A percentile compares a stretch with the other conserved stretches of the same genome.
Evolutionary conservation across 805 yeast genomes (phyloP).

Genomic region (Candida railenensis): DNA sequence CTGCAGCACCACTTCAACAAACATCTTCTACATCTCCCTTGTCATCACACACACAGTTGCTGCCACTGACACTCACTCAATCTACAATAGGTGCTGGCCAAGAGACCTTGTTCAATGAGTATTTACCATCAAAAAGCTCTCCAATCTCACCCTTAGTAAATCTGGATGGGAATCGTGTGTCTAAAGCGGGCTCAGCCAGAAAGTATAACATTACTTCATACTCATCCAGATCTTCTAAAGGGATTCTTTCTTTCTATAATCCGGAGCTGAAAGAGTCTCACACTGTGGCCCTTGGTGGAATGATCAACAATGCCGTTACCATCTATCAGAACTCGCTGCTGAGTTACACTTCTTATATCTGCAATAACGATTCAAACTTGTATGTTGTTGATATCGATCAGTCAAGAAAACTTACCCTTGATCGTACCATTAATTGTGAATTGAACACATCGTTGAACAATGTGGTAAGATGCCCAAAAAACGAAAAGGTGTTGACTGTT

Average conservation of each 20-base stretch:
- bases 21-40: neutral
- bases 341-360: slow-evolving; percentile 57
- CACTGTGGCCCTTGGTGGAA: slow-evolving; percentile 67
- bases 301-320: slow-evolving; percentile 79
- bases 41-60: neutral
- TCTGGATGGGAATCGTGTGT: neutral
- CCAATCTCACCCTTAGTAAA: neutral
- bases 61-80: slow-evolving; percentile 6
- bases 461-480: slow-evolving; percentile 58
- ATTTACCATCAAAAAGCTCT: neutral
- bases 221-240: slow-evolving; percentile 47
- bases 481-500: slow-evolving; percentile 37
- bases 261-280: slow-evolving; percentile 46
- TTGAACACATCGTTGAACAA: slow-evolving; percentile 72
- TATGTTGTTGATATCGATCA: slow-evolving; percentile 61
- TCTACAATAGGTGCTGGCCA: too few relatives aligned
- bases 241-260: slow-evolving; percentile 60
- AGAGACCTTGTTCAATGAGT: neutral
- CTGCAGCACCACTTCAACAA: too few relatives aligned
- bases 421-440: slow-evolving; percentile 44
- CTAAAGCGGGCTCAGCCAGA: neutral
- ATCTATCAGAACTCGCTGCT: slow-evolving; percentile 34
- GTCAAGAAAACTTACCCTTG: slow-evolving; percentile 41
- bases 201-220: neutral
- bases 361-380: slow-evolving; percentile 79